Conservation (phyloP, 805 yeast genomes). For the Cyberlindnera petersonii region DNA sequence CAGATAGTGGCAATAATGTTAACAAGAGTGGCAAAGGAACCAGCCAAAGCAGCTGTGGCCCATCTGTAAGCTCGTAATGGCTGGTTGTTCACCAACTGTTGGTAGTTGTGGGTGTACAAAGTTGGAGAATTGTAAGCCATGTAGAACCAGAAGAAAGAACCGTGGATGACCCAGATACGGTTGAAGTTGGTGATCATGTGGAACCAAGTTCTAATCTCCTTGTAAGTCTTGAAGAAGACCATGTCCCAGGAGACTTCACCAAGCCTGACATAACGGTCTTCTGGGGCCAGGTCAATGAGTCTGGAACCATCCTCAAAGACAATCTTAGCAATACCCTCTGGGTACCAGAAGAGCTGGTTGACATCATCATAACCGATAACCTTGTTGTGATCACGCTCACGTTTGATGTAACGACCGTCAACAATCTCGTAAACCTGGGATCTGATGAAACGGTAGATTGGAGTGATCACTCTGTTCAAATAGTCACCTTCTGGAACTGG, state of each 20-base stretch:
- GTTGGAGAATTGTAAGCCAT: conserved; percentile 90
- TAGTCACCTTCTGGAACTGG: conserved; percentile 87
- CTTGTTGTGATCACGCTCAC: conserved; percentile 80
- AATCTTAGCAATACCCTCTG: conserved; percentile 95
- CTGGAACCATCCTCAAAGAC: conserved; percentile 89
- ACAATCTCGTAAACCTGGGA: conserved; percentile 77
- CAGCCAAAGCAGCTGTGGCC: conserved; percentile 93
- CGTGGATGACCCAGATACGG: conserved; percentile 97
- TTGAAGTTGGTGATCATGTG: conserved; percentile 92
- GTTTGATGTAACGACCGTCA: conserved; percentile 78
- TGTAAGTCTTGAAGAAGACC: conserved; percentile 93
- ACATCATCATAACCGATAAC: conserved; percentile 95
- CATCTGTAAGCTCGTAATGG: conserved; percentile 90
- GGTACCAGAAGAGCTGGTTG: conserved; percentile 98
- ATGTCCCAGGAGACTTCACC: conserved; percentile 92
- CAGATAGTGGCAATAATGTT: conserved; percentile 84
- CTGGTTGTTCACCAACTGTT: conserved; percentile 74
- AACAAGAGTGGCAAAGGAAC: conserved; percentile 75
- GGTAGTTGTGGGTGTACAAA: conserved; percentile 81
- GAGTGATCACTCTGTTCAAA: conserved; percentile 88
- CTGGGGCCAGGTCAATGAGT: conserved; percentile 82
- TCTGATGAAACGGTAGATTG: conserved; percentile 76
- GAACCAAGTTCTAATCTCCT: conserved; percentile 96
- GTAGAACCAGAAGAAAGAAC: conserved; percentile 90
- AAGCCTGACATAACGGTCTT: conserved; percentile 82